Evolutionary conservation across 257 asterid genomes (phyloP).

Genomic region (Nicotiana attenuata): DNA sequence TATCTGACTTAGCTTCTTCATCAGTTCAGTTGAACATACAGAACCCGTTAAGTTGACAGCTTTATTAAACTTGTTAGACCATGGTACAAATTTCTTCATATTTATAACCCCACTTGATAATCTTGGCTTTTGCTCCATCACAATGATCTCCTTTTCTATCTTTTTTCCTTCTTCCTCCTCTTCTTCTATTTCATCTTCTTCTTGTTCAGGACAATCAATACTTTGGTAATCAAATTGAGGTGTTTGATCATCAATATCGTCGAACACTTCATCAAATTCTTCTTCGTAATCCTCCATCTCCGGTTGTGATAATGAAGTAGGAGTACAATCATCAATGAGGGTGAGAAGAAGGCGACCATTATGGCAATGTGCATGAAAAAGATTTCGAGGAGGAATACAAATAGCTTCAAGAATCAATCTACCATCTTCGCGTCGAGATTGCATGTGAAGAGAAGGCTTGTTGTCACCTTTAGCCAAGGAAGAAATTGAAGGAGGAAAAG

Average conservation of each 20-base stretch:
- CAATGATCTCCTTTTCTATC: neutral
- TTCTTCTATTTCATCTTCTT: neutral
- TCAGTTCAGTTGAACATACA: neutral
- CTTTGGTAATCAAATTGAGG: neutral
- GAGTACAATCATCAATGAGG: slow-evolving; percentile 14
- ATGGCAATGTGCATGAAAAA: slow-evolving; percentile 50
- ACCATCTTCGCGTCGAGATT: slow-evolving; percentile 53
- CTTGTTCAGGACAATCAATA: neutral
- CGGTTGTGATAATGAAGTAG: neutral
- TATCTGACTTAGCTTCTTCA: neutral
- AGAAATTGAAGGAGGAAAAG: slow-evolving; percentile 77
- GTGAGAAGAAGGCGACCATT: slow-evolving; percentile 72
- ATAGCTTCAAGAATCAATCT: slow-evolving; percentile 75
- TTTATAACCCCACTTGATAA: slow-evolving; percentile 29
- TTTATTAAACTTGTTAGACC: neutral
- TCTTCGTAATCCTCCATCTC: slow-evolving; percentile 15
- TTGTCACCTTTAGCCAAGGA: slow-evolving; percentile 40
- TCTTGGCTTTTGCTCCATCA: slow-evolving; percentile 22
- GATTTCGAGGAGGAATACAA: slow-evolving; percentile 42
- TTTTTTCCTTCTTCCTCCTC: neutral
- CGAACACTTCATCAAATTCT: slow-evolving; percentile 18
- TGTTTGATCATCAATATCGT: slow-evolving; percentile 18
- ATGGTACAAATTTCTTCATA: slow-evolving; percentile 17
- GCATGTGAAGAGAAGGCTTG: slow-evolving; percentile 53
- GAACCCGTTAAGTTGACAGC: neutral